Evolutionary conservation across 768 basidiomycete genomes (phyloP), one percentile per base, ranked within the genome.

Genomic region (Tricholoma terreum): DNA sequence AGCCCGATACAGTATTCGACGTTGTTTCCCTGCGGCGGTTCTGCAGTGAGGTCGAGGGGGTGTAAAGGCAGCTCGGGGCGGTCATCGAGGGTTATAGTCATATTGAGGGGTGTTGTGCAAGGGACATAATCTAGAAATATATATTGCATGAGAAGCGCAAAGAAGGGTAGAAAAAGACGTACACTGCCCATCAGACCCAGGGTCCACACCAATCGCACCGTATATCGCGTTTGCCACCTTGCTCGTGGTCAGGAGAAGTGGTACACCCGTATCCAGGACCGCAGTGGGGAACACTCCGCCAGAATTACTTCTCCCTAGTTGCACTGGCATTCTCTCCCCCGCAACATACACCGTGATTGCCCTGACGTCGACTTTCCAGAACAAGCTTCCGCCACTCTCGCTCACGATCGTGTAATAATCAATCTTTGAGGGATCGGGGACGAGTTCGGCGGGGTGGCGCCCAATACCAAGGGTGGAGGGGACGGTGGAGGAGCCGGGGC

Each of bases 181-280:
- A 90, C 90, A 89, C 50, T 80, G 75, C 17, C 88, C 86, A 59
- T 89, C 85, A 1, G 73, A 55, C 0, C 74, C 80, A 7, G 88
- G 86, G 19, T 68, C 63, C 24, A 91, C 73, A 1, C 84, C 87
- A 52, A 90, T 71, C 3, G 89, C 86, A 8, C 90, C 90, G 57
- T 92, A 92, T 17, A 92, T 87, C 6, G 78, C 89, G 61, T 92
- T 86, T 14, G 90, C 87, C 17, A 92, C 75, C 3, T 63, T 53
- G 4, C 74, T 71, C 0, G 84, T 83, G 6, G 88, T 80, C 0
- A 92, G 67, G 50, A 92, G 90, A 12, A 79, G 56, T 0, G 90
- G 87, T 0, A 84, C 77, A 0, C 90, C 90, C 0, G 85, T 82
- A 67, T 92, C 90, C 33, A 92, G 65, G n/a, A 90, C 78, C 4